These are phyloP conservation scores for Cystobasidium onofrii DNA, from an alignment of 768 basidiomycete genomes.

Conservation along the genomic window DNA sequence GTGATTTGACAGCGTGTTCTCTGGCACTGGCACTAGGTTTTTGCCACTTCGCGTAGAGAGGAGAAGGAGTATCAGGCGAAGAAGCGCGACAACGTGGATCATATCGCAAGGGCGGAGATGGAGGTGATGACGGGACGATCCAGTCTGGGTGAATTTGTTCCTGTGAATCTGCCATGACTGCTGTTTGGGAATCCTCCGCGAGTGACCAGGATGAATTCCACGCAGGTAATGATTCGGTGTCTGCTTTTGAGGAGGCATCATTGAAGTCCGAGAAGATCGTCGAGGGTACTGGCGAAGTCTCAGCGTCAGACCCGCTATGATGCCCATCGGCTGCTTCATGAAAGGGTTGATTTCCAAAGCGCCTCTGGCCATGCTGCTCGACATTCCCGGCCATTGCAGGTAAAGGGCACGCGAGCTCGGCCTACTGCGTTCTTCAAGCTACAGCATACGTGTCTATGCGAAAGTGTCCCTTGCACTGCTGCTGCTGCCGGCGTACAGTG, in stretches of 20 bases:
- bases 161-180: background rate
- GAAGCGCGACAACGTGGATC: conserved; percentile 13
- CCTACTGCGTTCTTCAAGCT: background rate
- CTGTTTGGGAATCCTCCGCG: background rate
- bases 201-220: background rate
- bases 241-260: background rate
- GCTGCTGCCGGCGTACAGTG: too few species aligned
- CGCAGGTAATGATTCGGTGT: background rate
- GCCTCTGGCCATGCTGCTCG: background rate
- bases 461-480: too few species aligned
- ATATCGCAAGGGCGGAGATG: background rate
- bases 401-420: background rate
- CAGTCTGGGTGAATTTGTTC: background rate
- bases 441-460: too few species aligned
- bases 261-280: background rate
- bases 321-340: background rate
- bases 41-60: conserved; percentile 2
- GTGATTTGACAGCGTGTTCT: too few species aligned
- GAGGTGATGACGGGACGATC: background rate
- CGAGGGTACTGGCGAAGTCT: background rate
- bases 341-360: background rate
- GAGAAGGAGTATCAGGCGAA: conserved; percentile 13
- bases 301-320: background rate
- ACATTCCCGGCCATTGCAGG: background rate
- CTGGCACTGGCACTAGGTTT: too few species aligned